These are phyloP conservation scores for Scytalidium sp. DNA, from an alignment of 2,329 filamentous ascomycete genomes.

Conservation along the genomic window DNA sequence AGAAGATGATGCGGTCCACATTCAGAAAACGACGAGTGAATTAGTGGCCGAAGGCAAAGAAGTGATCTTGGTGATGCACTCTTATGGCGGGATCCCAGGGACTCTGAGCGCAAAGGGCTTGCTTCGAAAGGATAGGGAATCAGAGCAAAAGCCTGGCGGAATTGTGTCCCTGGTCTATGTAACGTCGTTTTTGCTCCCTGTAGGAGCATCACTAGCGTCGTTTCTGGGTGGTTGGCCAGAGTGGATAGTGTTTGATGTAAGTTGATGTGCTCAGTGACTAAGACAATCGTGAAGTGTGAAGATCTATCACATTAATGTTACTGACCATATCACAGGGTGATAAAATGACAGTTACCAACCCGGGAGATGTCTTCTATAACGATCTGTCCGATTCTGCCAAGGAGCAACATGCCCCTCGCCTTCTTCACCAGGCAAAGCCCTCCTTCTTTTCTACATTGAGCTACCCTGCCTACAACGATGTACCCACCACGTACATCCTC, in stretches of 20 bases:
- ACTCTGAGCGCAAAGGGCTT: conserved; percentile 29
- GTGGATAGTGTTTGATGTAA: not conserved
- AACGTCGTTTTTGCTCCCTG: conserved; percentile 4
- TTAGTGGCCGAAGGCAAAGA: conserved; percentile 18
- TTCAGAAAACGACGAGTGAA: conserved; percentile 1
- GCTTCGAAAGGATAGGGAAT: conserved; percentile 28
- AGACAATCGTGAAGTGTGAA: no score
- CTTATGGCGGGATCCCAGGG: conserved; percentile 32
- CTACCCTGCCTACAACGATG: not conserved
- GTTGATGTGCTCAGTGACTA: not conserved
- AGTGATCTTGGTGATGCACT: conserved; percentile 34
- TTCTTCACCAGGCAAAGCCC: not conserved
- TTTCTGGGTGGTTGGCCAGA: not conserved
- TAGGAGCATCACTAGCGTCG: not conserved
- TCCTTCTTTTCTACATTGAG: not conserved
- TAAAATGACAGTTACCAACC: conserved; percentile 12
- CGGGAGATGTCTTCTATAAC: conserved; percentile 30
- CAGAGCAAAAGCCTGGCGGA: conserved; percentile 34
- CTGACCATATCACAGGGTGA: not conserved
- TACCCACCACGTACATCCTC: conserved; percentile 17
- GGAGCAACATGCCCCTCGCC: not conserved
- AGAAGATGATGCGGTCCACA: conserved; percentile 7
- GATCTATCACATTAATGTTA: no score
- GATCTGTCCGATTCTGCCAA: conserved; percentile 21
- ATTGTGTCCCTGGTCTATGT: conserved; percentile 10